Base-by-base conservation (phyloP, 768 basidiomycete genomes). In the Suillus ampliporus region DNA sequence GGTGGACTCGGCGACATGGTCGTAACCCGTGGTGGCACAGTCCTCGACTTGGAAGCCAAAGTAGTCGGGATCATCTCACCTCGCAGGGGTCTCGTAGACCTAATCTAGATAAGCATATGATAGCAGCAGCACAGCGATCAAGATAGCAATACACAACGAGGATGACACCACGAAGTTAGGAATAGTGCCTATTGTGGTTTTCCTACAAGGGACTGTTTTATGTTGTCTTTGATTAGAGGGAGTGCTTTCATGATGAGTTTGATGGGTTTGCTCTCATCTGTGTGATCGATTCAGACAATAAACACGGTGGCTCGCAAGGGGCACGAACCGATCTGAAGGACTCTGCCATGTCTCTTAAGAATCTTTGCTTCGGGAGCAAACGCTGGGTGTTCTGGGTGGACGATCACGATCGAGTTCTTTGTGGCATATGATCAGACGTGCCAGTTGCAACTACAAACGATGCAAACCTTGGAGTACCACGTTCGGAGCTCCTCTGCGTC, bases 201-300 rank as follows among this genome's bases (percentile, higher is more conserved):
- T 56, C 54, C 38, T 40, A 41, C 52, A 26, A 76, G 61, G 15
- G 47, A 51, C 58, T 68, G 76, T 23, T 76, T 80, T 57, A 92
- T 79, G 64, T 88, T 88, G 8, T 82, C 70, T 57, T 86, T 76
- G 66, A 94, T 89, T 34, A 81, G 77, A 2, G 89, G 89, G 57
- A 94, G 76, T 8, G 87, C 88, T 62, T 80, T 79, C 38, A 84
- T 83, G 53, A 94, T 84, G n/a, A 92, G 84, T 70, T 87, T 87
- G 65, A 92, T 84, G n/a, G 91, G 85, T 69, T 90, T 87, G 41
- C 83, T 77, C 74, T 91, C 88, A 31, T 87, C 91, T 92, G 64
- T 11, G 43, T 28, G 31, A 44, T 51, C 28, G 23, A 40, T 40
- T 56, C 17, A 56, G 54, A 56, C 13, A 15, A 44, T 28, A 26